Conservation (phyloP, 805 yeast species). For the Priceomyces fermenticarens region DNA sequence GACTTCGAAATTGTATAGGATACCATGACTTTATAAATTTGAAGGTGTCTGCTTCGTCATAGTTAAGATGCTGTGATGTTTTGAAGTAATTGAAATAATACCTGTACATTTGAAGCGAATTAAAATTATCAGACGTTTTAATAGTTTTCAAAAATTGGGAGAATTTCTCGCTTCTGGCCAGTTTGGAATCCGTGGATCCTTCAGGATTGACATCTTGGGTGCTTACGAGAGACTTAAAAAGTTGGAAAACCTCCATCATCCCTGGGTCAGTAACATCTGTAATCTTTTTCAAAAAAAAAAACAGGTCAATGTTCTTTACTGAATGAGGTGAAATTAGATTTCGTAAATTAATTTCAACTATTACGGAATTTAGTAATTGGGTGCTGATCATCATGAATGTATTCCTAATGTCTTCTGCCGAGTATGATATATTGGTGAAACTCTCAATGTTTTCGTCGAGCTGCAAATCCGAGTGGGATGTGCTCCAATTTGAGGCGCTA, state of each 20-base stretch:
- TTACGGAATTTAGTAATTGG: slow-evolving; percentile 21
- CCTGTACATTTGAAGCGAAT: slow-evolving; percentile 20
- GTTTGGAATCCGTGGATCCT: slow-evolving; percentile 8
- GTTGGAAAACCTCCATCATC: slow-evolving; percentile 16
- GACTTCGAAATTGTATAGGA: slow-evolving; percentile 10
- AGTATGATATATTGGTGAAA: slow-evolving; percentile 6
- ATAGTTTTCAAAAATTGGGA: slow-evolving; percentile 7
- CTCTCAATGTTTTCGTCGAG: background rate
- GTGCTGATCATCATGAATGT: slow-evolving; percentile 19
- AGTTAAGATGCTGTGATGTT: slow-evolving; percentile 31
- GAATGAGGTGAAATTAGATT: slow-evolving; percentile 12
- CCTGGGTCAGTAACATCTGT: slow-evolving; percentile 7
- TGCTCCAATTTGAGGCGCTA: slow-evolving; percentile 5
- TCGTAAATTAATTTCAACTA: slow-evolving; percentile 28
- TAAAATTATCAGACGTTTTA: slow-evolving; percentile 16
- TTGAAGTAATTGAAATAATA: slow-evolving; percentile 21
- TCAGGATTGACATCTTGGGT: slow-evolving; percentile 8
- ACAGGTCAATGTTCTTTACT: slow-evolving; percentile 3
- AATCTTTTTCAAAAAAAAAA: slow-evolving; percentile 6
- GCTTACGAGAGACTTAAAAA: slow-evolving; percentile 9
- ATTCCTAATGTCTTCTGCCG: slow-evolving; percentile 18
- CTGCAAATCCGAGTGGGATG: slow-evolving; percentile 6
- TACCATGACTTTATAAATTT: slow-evolving; percentile 13
- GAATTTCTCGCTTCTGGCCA: slow-evolving; percentile 4
- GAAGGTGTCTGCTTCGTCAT: slow-evolving; percentile 26